Conservation (phyloP, 257 asterid genomes). For the Nicotiana noctiflora region DNA sequence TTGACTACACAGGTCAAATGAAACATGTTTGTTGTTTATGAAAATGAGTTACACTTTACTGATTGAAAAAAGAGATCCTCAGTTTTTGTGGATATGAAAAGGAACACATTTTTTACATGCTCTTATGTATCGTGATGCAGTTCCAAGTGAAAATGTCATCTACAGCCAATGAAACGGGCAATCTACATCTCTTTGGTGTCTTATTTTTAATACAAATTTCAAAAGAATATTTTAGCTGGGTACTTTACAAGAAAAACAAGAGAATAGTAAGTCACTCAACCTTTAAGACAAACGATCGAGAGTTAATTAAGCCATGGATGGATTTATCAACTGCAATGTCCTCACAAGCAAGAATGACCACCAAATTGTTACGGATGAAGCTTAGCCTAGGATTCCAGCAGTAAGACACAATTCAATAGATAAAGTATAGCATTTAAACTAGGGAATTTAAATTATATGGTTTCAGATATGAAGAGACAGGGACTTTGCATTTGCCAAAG, state of each 20-base stretch:
- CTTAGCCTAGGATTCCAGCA: neutral
- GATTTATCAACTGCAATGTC: slow-evolving; percentile 72
- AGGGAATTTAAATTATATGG: neutral
- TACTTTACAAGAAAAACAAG: neutral
- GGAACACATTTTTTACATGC: neutral
- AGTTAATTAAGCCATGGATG: slow-evolving; percentile 69
- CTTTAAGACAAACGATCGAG: slow-evolving; percentile 90
- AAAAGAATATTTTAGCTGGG: neutral
- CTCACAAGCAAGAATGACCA: neutral
- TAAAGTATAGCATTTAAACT: neutral
- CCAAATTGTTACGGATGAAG: too few species aligned
- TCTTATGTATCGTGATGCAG: neutral
- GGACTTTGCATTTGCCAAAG: neutral
- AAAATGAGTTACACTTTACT: neutral
- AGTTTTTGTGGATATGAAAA: neutral
- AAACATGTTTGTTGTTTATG: neutral
- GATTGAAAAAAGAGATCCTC: neutral
- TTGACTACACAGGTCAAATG: neutral
- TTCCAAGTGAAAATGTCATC: neutral
- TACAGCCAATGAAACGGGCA: neutral
- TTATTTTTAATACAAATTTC: neutral
- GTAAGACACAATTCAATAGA: neutral
- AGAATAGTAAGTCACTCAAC: slow-evolving; percentile 25
- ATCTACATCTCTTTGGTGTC: neutral
- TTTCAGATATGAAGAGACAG: neutral